Conservation (phyloP, 352 stramenopile genomes). For the Phytopythium oedochilum region DNA sequence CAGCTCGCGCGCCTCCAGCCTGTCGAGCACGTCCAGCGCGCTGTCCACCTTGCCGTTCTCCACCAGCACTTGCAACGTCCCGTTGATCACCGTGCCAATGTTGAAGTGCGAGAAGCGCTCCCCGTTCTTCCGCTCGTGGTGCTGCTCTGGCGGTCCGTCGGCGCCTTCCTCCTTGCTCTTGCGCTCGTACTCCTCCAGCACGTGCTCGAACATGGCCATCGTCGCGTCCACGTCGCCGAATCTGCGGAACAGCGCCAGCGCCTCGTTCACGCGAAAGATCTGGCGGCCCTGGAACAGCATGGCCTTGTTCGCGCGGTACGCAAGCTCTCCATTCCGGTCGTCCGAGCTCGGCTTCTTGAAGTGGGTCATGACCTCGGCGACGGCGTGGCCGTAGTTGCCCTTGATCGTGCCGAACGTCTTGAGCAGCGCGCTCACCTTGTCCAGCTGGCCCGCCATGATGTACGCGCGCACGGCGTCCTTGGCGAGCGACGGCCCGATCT, state of each 20-base stretch:
- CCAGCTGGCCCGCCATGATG: conserved; percentile 38
- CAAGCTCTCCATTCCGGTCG: conserved; percentile 28
- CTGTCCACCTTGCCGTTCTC: conserved; percentile 35
- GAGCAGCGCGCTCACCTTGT: conserved; percentile 50
- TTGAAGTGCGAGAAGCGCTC: conserved; percentile 34
- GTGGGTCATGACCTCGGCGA: conserved; percentile 40
- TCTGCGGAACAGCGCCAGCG: conserved; percentile 40
- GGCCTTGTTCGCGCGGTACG: conserved; percentile 45
- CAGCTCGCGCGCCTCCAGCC: conserved; percentile 25
- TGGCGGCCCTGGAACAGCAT: conserved; percentile 43
- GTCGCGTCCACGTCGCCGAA: conserved; percentile 38
- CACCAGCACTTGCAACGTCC: conserved; percentile 34
- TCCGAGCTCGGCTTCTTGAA: conserved; percentile 34
- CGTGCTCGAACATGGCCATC: conserved; percentile 33
- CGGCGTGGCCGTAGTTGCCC: conserved; percentile 36
- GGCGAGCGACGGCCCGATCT: conserved; percentile 33
- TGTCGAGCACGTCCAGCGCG: conserved; percentile 30
- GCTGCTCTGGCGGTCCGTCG: neutral
- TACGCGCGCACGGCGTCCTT: conserved; percentile 42
- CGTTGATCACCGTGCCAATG: conserved; percentile 42
- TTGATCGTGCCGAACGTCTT: conserved; percentile 41
- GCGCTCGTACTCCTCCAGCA: conserved; percentile 30
- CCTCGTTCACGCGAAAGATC: conserved; percentile 42
- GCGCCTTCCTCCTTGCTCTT: conserved; percentile 7
- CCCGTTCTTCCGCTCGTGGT: conserved; percentile 9